Evolutionary conservation across 2,329 filamentous ascomycete genomes (phyloP).

Genomic region (Fusarium nelsonii): DNA sequence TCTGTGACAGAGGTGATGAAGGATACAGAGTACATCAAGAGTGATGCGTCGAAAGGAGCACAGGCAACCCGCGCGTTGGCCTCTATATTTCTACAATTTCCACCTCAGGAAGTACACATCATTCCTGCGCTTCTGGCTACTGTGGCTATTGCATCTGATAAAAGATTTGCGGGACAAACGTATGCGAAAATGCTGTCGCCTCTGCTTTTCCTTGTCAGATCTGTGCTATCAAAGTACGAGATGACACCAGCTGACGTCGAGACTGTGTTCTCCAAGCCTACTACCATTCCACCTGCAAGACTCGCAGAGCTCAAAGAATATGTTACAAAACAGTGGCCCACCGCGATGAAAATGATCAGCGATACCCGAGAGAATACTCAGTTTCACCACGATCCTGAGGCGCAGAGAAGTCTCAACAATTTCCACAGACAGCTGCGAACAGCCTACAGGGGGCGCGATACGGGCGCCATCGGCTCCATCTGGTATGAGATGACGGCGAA

Average conservation of each 20-base stretch:
- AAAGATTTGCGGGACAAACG: slow-evolving; percentile 24
- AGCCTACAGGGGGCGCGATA: slow-evolving; percentile 50
- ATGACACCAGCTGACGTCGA: slow-evolving; percentile 40
- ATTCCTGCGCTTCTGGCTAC: slow-evolving; percentile 53
- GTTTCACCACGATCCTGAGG: slow-evolving; percentile 11
- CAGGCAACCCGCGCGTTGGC: slow-evolving; percentile 43
- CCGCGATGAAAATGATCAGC: slow-evolving; percentile 42
- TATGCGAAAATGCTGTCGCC: slow-evolving; percentile 45
- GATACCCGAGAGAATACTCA: background rate
- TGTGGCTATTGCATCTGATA: slow-evolving; percentile 50
- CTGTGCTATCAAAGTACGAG: slow-evolving; percentile 36
- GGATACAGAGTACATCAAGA: slow-evolving; percentile 21
- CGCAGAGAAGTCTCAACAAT: slow-evolving; percentile 16
- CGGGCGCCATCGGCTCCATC: slow-evolving; percentile 47
- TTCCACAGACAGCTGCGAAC: slow-evolving; percentile 50
- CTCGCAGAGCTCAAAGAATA: slow-evolving; percentile 44
- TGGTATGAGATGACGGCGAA: slow-evolving; percentile 52
- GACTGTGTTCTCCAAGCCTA: slow-evolving; percentile 30
- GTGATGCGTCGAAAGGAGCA: background rate
- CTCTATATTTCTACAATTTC: slow-evolving; percentile 52
- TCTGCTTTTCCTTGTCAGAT: slow-evolving; percentile 48
- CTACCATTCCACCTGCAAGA: slow-evolving; percentile 36
- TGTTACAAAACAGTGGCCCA: slow-evolving; percentile 49
- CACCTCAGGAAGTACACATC: slow-evolving; percentile 42
- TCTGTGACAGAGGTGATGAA: slow-evolving; percentile 46